A percentile compares a stretch with the other conserved stretches of the same genome.
These are phyloP conservation scores for Claviceps sorghi DNA, from an alignment of 2,329 filamentous ascomycete species.

Conservation along the genomic window DNA sequence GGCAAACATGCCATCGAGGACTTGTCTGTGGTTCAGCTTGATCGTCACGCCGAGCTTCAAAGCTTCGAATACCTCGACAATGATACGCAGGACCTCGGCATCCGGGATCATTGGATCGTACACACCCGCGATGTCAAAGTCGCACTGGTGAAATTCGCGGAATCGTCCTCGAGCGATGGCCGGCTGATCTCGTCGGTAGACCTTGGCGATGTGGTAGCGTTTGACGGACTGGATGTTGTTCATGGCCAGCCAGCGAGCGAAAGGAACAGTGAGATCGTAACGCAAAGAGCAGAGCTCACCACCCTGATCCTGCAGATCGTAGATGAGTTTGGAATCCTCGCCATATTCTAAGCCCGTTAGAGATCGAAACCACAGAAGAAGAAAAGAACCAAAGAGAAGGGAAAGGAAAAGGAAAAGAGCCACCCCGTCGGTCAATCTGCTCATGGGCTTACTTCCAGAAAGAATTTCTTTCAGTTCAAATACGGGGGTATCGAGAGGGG, in stretches of 20 bases:
- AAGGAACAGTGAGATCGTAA: conserved; percentile 80
- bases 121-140: conserved; percentile 82
- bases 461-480: conserved; percentile 82
- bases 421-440: too few species aligned
- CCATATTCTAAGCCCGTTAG: conserved; percentile 47
- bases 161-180: conserved; percentile 81
- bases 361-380: neutral
- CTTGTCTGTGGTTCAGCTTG: conserved; percentile 90
- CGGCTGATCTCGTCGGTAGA: conserved; percentile 36
- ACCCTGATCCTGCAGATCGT: conserved; percentile 74
- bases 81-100: conserved; percentile 73
- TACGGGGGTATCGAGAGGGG: conserved; percentile 66
- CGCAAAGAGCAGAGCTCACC: conserved; percentile 62
- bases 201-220: conserved; percentile 90
- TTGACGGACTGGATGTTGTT: conserved; percentile 78
- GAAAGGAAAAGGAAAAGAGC: neutral
- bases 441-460: conserved; percentile 38
- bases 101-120: conserved; percentile 90
- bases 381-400: neutral
- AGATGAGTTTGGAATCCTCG: conserved; percentile 85
- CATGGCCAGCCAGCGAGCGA: conserved; percentile 87
- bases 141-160: conserved; percentile 95
- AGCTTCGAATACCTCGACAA: conserved; percentile 70
- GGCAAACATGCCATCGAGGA: conserved; percentile 82
- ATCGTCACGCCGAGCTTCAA: conserved; percentile 66